phyloP scores from a whole-genome alignment of 495 filamentous ascomycete species.

The Talaromyces ruber region DNA sequence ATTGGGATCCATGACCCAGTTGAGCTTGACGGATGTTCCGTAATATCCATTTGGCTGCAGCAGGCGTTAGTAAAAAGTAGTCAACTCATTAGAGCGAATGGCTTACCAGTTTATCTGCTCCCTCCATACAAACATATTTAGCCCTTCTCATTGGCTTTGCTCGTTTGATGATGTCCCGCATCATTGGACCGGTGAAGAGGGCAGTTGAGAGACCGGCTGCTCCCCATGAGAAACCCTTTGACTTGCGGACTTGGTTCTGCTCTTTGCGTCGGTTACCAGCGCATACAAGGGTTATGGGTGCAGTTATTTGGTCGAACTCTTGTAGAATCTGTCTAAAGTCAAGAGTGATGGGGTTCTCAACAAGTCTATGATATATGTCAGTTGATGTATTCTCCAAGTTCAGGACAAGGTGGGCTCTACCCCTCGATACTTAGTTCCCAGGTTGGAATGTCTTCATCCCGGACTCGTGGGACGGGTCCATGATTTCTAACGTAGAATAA shows the following conservation, averaged over 20 bases:
- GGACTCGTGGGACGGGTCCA: constrained; percentile 73
- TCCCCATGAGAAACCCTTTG: constrained; percentile 96
- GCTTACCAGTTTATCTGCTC: constrained; percentile 69
- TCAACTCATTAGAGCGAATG: neutral
- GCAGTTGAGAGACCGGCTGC: constrained; percentile 83
- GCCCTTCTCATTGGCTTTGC: constrained; percentile 65
- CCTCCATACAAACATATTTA: constrained; percentile 87
- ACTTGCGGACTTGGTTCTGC: constrained; percentile 85
- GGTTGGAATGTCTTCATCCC: constrained; percentile 60
- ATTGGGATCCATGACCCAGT: constrained; percentile 81
- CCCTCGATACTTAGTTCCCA: constrained; percentile 89
- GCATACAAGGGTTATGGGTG: constrained; percentile 85
- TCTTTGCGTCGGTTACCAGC: constrained; percentile 93
- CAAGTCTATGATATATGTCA: constrained; percentile 37
- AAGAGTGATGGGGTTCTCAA: constrained; percentile 68
- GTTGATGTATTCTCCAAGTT: neutral
- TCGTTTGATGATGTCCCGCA: constrained; percentile 62
- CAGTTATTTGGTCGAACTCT: constrained; percentile 77
- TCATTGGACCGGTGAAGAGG: constrained; percentile 76
- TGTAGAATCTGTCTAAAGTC: constrained; percentile 64
- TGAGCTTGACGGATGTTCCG: constrained; percentile 80
- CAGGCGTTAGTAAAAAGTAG: neutral
- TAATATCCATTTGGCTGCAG: constrained; percentile 81
- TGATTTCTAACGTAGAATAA: constrained; percentile 96
- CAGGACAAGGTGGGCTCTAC: constrained; percentile 20